These are phyloP conservation scores for Micromonas commoda DNA, from an alignment of 139 green algal genomes.

Conservation along the genomic window DNA sequence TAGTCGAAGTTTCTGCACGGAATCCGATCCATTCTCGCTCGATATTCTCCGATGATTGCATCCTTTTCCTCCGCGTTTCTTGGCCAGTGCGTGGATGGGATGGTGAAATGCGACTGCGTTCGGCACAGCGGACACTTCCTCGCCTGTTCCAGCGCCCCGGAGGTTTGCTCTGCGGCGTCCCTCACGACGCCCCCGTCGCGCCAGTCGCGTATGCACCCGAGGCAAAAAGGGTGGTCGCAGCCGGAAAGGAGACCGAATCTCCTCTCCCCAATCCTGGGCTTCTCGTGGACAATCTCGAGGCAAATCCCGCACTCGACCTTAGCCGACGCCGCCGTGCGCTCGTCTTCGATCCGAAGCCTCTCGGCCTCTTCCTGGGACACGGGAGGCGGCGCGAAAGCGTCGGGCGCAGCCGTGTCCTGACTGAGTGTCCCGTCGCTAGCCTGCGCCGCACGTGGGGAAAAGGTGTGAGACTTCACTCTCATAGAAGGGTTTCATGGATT, in stretches of 20 bases:
- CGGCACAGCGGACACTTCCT: constrained; percentile 17
- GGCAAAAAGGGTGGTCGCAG: constrained; percentile 44
- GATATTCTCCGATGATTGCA: background rate
- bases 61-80: background rate
- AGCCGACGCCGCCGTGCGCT: background rate
- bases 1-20: constrained; percentile 40
- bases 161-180: background rate
- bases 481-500: no score
- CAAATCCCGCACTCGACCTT: constrained; percentile 13
- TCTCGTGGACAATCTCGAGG: constrained; percentile 1
- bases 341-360: background rate
- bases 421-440: no score
- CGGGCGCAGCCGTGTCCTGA: no score
- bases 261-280: constrained; percentile 24
- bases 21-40: constrained; percentile 11
- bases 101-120: constrained; percentile 3
- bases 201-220: constrained; percentile 43
- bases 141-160: background rate
- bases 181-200: constrained; percentile 18
- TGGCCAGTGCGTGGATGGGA: background rate
- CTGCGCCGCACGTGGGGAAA: no score
- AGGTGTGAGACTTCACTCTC: no score
- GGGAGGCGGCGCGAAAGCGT: no score
- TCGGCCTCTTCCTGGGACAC: background rate
- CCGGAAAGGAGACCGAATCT: constrained; percentile 38